A percentile compares a stretch with the other conserved stretches of the same genome.
These are phyloP conservation scores for Capsicum baccatum DNA, from an alignment of 257 asterid species.

Conservation along the genomic window DNA sequence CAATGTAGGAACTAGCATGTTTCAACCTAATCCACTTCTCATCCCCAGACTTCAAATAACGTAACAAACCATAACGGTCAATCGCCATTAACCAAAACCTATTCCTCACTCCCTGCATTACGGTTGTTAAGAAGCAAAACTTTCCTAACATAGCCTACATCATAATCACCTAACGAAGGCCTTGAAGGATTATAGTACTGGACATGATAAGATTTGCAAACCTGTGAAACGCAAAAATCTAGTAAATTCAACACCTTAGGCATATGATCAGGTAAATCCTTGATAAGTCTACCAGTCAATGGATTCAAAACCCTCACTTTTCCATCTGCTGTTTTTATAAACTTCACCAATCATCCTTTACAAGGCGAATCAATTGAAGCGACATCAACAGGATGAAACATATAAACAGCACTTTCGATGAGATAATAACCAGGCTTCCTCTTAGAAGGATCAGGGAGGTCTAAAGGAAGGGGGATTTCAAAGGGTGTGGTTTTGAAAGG, in stretches of 20 bases:
- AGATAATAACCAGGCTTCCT: not conserved
- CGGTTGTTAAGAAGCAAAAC: not conserved
- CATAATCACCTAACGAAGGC: not conserved
- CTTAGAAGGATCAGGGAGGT: not conserved
- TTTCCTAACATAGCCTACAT: not conserved
- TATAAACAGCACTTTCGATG: constrained; percentile 20
- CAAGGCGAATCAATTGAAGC: not conserved
- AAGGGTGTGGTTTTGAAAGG: constrained; percentile 4
- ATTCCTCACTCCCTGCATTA: not conserved
- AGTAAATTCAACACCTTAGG: constrained; percentile 26
- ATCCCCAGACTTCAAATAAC: not conserved
- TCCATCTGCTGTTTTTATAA: not conserved
- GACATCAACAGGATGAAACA: not conserved
- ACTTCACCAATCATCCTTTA: constrained; percentile 22
- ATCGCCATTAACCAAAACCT: not conserved
- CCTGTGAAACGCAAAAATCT: not conserved
- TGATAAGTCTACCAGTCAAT: not conserved
- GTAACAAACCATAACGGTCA: not conserved
- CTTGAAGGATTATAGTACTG: not conserved
- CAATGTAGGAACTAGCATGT: not conserved
- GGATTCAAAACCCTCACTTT: constrained; percentile 7
- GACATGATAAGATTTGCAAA: constrained; percentile 20
- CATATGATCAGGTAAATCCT: constrained; percentile 11
- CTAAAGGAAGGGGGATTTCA: not conserved
- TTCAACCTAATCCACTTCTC: not conserved